Percentiles rank a stretch among this genome's conserved stretches.
phyloP scores from a whole-genome alignment of 306 rosid genomes.

The Trifolium repens region DNA sequence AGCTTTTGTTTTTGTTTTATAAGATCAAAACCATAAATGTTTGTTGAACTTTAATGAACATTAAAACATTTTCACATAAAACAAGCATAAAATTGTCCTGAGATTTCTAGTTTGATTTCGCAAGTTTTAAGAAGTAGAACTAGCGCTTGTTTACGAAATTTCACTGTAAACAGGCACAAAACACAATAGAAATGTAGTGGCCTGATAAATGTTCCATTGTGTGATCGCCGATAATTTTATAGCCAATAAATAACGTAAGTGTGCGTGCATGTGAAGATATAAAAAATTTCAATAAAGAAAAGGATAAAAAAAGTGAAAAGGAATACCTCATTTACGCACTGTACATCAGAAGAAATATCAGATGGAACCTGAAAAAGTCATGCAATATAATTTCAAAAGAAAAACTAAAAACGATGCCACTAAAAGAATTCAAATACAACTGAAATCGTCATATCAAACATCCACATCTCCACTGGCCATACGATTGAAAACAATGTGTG shows the following conservation, averaged over 20 bases:
- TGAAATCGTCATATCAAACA: slow-evolving; percentile 1
- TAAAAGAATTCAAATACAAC: slow-evolving; percentile 29
- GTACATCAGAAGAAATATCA: slow-evolving; percentile 59
- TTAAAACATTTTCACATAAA: too few species aligned
- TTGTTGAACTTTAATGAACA: too few species aligned
- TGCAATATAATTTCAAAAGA: slow-evolving; percentile 9
- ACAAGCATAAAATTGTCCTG: too few species aligned
- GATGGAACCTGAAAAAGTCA: slow-evolving; percentile 84
- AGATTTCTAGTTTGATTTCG: too few species aligned
- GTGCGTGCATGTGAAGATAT: background rate
- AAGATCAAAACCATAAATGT: too few species aligned
- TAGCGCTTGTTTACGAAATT: too few species aligned
- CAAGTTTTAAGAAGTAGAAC: too few species aligned
- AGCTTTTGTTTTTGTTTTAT: too few species aligned
- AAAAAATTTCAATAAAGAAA: background rate
- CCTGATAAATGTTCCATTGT: background rate
- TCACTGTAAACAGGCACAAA: too few species aligned
- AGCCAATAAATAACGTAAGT: background rate
- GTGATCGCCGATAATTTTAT: background rate
- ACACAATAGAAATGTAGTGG: slow-evolving; percentile 2
- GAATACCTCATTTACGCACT: slow-evolving; percentile 59
- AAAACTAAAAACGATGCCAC: slow-evolving; percentile 16
- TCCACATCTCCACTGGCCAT: slow-evolving; percentile 23
- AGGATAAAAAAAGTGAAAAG: slow-evolving; percentile 21
- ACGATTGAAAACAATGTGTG: slow-evolving; percentile 20